These are phyloP conservation scores for Pseudogymnoascus verrucosus DNA, from an alignment of 2,329 filamentous ascomycete genomes.

Conservation along the genomic window DNA sequence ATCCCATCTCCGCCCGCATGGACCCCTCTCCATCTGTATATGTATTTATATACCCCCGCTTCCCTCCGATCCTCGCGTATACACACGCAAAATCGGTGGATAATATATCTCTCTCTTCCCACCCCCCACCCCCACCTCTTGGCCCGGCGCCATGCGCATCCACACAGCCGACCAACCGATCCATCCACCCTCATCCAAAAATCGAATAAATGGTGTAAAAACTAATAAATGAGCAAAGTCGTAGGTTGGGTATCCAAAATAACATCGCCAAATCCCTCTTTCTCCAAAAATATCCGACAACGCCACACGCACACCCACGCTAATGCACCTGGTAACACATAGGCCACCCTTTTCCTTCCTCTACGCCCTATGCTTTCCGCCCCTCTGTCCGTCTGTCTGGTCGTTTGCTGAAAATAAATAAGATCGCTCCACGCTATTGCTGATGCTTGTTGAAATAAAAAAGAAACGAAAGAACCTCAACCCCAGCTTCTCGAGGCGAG, in stretches of 20 bases:
- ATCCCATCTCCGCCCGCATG: background rate
- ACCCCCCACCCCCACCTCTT: background rate
- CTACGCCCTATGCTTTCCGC: background rate
- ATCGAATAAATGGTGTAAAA: background rate
- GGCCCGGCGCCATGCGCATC: background rate
- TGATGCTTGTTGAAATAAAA: background rate
- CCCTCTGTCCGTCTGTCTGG: background rate
- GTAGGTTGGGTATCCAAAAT: background rate
- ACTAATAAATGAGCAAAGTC: background rate
- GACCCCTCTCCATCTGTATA: background rate
- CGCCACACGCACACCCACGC: background rate
- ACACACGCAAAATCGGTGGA: background rate
- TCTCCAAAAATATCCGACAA: background rate
- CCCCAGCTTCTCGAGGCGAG: background rate
- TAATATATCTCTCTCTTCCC: background rate
- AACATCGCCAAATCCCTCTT: background rate
- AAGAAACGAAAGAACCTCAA: background rate
- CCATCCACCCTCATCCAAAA: background rate
- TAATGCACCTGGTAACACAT: background rate
- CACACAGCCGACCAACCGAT: background rate
- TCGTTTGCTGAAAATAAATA: background rate
- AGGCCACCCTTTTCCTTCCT: background rate
- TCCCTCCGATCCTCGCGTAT: background rate
- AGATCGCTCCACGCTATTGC: background rate
- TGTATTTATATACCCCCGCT: background rate